Evolutionary conservation across 1,139 yeast genomes (phyloP).

Genomic region (Protomyces arabidopsidicola): DNA sequence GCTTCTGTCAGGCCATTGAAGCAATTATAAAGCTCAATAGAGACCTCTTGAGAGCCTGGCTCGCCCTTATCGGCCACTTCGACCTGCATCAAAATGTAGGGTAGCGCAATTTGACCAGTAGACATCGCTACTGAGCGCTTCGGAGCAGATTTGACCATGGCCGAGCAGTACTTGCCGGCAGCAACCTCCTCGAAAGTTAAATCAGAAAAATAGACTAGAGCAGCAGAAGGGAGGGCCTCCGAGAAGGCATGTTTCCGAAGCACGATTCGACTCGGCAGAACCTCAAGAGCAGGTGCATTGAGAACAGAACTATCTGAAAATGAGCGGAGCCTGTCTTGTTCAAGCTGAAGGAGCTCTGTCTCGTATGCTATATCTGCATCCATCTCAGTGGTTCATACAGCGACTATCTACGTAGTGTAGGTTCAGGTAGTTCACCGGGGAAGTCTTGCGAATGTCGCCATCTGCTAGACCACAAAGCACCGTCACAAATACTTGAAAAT

Average conservation of each 20-base stretch:
- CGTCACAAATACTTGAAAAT: too few relatives aligned
- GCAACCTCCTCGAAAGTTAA: neutral
- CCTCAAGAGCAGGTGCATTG: neutral
- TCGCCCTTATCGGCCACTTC: neutral
- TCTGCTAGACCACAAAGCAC: too few relatives aligned
- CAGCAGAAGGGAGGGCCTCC: neutral
- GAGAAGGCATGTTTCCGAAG: neutral
- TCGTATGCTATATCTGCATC: neutral
- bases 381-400: neutral
- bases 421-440: too few relatives aligned
- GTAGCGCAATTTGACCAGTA: neutral
- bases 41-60: neutral
- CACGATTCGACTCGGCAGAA: neutral
- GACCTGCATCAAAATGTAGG: neutral
- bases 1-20: neutral
- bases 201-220: neutral
- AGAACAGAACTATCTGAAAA: neutral
- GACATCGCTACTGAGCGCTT: neutral
- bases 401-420: too few relatives aligned
- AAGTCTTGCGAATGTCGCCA: too few relatives aligned
- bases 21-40: constrained; percentile 10
- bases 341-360: neutral
- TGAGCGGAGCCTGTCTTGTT: neutral
- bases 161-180: neutral
- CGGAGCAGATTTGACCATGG: neutral